Evolutionary conservation across 2,329 filamentous ascomycete genomes (phyloP).

Genomic region (Ophiocordyceps camponoti-leonardi): DNA sequence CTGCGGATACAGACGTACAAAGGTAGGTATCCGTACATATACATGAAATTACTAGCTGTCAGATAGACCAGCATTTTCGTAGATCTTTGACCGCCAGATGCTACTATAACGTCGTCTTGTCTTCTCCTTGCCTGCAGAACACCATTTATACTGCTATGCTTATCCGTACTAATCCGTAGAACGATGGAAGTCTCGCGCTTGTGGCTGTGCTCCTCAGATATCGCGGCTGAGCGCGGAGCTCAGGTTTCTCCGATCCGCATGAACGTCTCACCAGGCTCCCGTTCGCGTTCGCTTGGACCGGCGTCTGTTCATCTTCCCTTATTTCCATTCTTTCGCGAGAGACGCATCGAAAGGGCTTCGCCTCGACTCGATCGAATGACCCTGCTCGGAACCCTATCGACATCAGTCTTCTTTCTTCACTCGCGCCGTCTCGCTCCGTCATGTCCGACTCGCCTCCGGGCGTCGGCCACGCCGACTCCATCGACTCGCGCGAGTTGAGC

Average conservation of each 20-base stretch:
- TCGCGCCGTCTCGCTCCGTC: slow-evolving; percentile 1
- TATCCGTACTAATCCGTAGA: too few relatives aligned
- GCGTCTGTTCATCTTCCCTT: not conserved
- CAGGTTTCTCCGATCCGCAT: not conserved
- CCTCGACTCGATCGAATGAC: not conserved
- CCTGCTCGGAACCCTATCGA: too few relatives aligned
- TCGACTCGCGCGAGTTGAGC: slow-evolving; percentile 35
- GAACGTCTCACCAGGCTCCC: not conserved
- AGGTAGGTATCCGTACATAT: too few relatives aligned
- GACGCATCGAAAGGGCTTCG: not conserved
- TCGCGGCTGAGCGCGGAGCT: not conserved
- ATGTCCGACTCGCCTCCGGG: slow-evolving; percentile 31
- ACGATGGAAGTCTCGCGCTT: too few relatives aligned
- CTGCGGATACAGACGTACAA: too few relatives aligned
- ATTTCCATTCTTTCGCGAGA: not conserved
- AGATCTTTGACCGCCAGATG: too few relatives aligned
- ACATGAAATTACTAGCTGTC: too few relatives aligned
- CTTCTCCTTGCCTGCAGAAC: too few relatives aligned
- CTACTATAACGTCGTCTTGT: too few relatives aligned
- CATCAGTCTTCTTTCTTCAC: too few relatives aligned
- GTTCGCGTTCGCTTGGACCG: not conserved
- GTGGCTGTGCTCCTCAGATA: not conserved
- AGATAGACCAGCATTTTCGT: too few relatives aligned
- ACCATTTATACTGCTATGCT: too few relatives aligned
- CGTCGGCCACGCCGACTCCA: slow-evolving; percentile 31